Conservation (phyloP, 139 green algal genomes). For the Chlamydomonas schloesseri region DNA sequence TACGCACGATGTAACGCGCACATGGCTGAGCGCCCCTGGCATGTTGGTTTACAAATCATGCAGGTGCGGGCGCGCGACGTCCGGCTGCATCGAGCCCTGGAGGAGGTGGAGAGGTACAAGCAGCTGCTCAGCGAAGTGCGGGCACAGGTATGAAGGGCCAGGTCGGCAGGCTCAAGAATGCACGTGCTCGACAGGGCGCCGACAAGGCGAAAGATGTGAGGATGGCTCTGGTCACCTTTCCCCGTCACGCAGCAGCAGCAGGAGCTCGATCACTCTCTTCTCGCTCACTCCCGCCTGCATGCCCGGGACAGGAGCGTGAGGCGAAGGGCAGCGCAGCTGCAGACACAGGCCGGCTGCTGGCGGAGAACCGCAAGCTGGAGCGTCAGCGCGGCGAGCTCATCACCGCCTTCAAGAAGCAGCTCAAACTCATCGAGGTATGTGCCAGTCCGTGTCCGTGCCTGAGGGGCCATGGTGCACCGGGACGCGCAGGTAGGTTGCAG, state of each 20-base stretch:
- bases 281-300: not conserved
- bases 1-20: too few relatives aligned
- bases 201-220: too few relatives aligned
- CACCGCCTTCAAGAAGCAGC: conserved; percentile 87
- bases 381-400: conserved; percentile 82
- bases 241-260: too few relatives aligned
- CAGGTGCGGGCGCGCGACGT: conserved; percentile 70
- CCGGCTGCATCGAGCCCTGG: conserved; percentile 75
- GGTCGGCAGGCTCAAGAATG: too few relatives aligned
- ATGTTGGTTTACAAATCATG: too few relatives aligned
- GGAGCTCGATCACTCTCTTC: too few relatives aligned
- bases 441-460: too few relatives aligned
- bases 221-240: too few relatives aligned
- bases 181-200: too few relatives aligned
- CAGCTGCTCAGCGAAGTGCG: conserved; percentile 71
- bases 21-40: too few relatives aligned
- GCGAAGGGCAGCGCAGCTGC: conserved; percentile 61
- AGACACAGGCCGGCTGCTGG: conserved; percentile 68
- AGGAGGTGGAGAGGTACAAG: conserved; percentile 81
- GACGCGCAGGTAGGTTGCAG: too few relatives aligned
- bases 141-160: conserved; percentile 50
- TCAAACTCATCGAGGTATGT: conserved; percentile 82
- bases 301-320: conserved; percentile 68
- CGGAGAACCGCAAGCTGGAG: conserved; percentile 79
- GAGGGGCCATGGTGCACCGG: too few relatives aligned